Conservation (phyloP, 2,329 filamentous ascomycete species). For the Fusarium floridanum region DNA sequence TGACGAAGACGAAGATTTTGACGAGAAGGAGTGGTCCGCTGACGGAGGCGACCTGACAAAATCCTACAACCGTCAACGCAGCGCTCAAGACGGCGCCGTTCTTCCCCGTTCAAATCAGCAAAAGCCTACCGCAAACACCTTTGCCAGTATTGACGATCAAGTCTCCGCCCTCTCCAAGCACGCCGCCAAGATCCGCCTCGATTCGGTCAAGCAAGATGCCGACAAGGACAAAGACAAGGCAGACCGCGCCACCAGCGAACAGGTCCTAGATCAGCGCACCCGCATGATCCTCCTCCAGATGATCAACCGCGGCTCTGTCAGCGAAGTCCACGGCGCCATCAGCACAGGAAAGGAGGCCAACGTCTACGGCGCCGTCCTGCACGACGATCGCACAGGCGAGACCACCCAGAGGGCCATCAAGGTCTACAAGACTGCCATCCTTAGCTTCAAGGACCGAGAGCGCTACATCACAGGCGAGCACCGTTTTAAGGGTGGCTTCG, state of each 20-base stretch:
- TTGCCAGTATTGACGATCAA: constrained; percentile 86
- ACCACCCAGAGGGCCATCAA: constrained; percentile 89
- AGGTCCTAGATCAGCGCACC: constrained; percentile 93
- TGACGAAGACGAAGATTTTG: constrained; percentile 67
- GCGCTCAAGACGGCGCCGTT: constrained; percentile 67
- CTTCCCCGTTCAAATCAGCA: constrained; percentile 82
- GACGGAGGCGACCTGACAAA: constrained; percentile 81
- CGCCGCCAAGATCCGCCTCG: constrained; percentile 86
- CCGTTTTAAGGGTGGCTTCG: constrained; percentile 89
- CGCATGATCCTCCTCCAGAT: constrained; percentile 96
- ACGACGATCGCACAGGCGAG: constrained; percentile 65
- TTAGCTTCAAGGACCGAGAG: constrained; percentile 98
- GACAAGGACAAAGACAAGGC: constrained; percentile 84
- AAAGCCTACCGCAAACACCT: constrained; percentile 83
- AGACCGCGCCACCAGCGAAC: constrained; percentile 92
- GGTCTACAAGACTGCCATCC: constrained; percentile 97
- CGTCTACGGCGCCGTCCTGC: constrained; percentile 89
- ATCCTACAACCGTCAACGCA: constrained; percentile 87
- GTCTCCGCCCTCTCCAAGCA: constrained; percentile 87
- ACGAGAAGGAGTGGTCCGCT: constrained; percentile 73
- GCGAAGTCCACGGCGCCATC: constrained; percentile 93
- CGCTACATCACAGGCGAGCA: constrained; percentile 96
- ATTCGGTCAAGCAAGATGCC: constrained; percentile 67
- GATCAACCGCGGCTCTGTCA: constrained; percentile 91
- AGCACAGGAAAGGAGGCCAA: constrained; percentile 99